Conservation (phyloP, 75 land plant genomes). For the Adiantum capillusveneris region DNA sequence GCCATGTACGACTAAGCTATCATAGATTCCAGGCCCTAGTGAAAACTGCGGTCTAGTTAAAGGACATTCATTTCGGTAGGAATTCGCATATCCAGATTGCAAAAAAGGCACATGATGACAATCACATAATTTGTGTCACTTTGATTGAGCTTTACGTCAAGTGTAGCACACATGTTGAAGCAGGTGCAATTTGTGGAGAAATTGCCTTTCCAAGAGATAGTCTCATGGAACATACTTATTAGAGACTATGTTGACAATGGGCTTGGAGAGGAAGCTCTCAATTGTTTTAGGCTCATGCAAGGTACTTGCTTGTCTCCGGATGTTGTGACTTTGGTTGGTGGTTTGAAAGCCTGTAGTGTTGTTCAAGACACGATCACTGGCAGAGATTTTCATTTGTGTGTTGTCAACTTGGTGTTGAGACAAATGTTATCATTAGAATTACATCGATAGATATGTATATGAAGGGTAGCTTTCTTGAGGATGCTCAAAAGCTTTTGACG, state of each 20-base stretch:
- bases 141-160: slow-evolving; percentile 16
- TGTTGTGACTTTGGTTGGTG: slow-evolving; percentile 11
- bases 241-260: slow-evolving; percentile 28
- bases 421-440: slow-evolving; percentile 7
- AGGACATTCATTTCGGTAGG: not conserved
- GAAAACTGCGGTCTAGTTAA: not conserved
- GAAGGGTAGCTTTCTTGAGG: slow-evolving; percentile 5
- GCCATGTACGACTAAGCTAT: not conserved
- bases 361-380: slow-evolving; percentile 3
- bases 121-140: slow-evolving; percentile 3
- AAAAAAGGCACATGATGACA: not conserved
- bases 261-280: slow-evolving; percentile 17
- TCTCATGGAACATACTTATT: slow-evolving; percentile 44
- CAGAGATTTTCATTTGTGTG: slow-evolving; percentile 20
- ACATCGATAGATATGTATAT: slow-evolving; percentile 19
- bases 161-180: slow-evolving; percentile 7
- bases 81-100: not conserved
- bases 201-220: slow-evolving; percentile 21
- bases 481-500: slow-evolving; percentile 7
- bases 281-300: slow-evolving; percentile 17
- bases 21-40: not conserved
- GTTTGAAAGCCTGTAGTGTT: slow-evolving; percentile 15
- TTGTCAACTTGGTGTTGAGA: slow-evolving; percentile 21
- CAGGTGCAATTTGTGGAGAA: slow-evolving; percentile 11
- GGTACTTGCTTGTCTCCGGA: slow-evolving; percentile 7